Evolutionary conservation across 371 early-diverging fungal species (phyloP), one percentile per base, ranked within the genome.

Genomic region (Apophysomyces elegans): DNA sequence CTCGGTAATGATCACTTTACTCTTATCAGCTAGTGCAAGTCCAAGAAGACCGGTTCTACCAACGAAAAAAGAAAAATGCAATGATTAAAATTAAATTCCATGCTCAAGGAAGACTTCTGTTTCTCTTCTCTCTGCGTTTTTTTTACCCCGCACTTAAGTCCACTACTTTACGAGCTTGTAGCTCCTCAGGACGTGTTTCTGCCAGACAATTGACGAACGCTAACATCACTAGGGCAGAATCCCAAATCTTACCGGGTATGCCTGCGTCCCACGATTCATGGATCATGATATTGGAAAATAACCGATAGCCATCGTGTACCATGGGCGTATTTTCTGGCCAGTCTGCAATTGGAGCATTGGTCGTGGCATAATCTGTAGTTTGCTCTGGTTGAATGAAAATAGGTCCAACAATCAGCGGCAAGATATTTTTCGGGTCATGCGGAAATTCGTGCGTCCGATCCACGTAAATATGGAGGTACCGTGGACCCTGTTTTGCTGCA

Each of bases 211-310:
- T 72, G 32, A 88, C 71, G 8, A 85, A 67, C 14, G 79, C 76
- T 18, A 80, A 65, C 74, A 84, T 74, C 0, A 81, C 82, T 46
- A 86, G 69, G 0, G 88, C 88, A 5, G 88, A 88, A 61, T 88
- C 86, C 88, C 88, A 88, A n/a, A 86, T 80, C 56, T 86, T 86
- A 9, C 87, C 88, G 2, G 86, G 87, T 26, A 88, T 84, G 13
- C 83, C 79, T 5, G 77, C 76, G 65, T 86, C 85, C 84, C 86
- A 85, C 35, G 75, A 67, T 64, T 88, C 88, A 32, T 84, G 77
- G 46, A 88, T 78, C 5, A 81, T 67, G 39, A 86, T 62, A 58
- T 74, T 59, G 1, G 64, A 63, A 62, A 81, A 76, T 13, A 72
- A 18, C 12, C 82, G 75, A 66, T 72, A 83, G 0, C 73, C 73